Evolutionary conservation across 495 filamentous ascomycete species (phyloP).

Genomic region (Hypoxylon crocopeplum): DNA sequence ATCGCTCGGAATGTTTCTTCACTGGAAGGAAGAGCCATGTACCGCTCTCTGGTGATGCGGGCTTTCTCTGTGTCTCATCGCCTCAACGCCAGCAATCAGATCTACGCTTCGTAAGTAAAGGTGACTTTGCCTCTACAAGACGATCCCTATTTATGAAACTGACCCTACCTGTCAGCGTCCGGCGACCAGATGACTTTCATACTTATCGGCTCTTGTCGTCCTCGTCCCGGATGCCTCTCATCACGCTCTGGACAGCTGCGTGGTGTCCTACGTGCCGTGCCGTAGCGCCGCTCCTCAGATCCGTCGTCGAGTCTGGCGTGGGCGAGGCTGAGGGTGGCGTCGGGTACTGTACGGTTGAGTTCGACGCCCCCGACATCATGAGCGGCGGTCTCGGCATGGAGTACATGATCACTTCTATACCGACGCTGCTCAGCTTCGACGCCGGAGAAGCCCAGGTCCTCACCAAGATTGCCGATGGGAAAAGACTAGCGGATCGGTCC

Average conservation of each 20-base stretch:
- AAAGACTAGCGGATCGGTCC: slow-evolving; percentile 58
- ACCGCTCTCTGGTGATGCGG: neutral
- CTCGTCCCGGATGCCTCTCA: slow-evolving; percentile 62
- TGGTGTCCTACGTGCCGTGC: slow-evolving; percentile 66
- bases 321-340: slow-evolving; percentile 69
- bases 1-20: neutral
- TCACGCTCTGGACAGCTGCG: slow-evolving; percentile 74
- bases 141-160: neutral
- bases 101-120: slow-evolving; percentile 54
- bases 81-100: slow-evolving; percentile 47
- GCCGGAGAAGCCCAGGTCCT: slow-evolving; percentile 63
- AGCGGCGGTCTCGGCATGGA: slow-evolving; percentile 57
- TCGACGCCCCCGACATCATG: slow-evolving; percentile 65
- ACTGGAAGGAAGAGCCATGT: neutral
- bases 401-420: slow-evolving; percentile 69
- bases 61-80: slow-evolving; percentile 42
- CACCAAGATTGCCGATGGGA: slow-evolving; percentile 61
- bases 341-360: slow-evolving; percentile 66
- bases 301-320: slow-evolving; percentile 60
- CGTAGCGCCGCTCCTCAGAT: slow-evolving; percentile 60
- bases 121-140: neutral
- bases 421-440: slow-evolving; percentile 72
- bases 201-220: slow-evolving; percentile 66
- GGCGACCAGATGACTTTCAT: slow-evolving; percentile 65
- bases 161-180: slow-evolving; percentile 51